These are phyloP conservation scores for Aschersonia sp. DNA, from an alignment of 2,329 filamentous ascomycete species.

Conservation along the genomic window DNA sequence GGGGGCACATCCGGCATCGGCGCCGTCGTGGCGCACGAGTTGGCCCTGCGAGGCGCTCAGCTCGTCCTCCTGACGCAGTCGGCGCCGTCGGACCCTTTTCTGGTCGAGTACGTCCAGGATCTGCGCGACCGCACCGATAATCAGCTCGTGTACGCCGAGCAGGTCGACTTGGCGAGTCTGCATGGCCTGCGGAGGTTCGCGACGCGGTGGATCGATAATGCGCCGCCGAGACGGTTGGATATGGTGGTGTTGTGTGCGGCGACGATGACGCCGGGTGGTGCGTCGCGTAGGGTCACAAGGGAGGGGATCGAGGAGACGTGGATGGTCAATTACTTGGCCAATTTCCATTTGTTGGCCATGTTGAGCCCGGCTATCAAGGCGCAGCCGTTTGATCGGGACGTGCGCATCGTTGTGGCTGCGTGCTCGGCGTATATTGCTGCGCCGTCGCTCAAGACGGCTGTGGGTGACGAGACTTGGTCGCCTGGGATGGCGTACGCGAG, in stretches of 20 bases:
- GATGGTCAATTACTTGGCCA: conserved; percentile 90
- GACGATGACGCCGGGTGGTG: conserved; percentile 56
- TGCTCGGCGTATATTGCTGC: conserved; percentile 81
- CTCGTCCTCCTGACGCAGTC: conserved; percentile 79
- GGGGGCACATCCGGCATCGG: conserved; percentile 92
- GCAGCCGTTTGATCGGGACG: conserved; percentile 87
- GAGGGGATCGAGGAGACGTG: conserved; percentile 83
- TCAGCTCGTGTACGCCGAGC: conserved; percentile 84
- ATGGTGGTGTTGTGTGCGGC: conserved; percentile 83
- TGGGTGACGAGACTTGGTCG: conserved; percentile 36
- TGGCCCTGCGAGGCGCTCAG: conserved; percentile 77
- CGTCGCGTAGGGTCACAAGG: conserved; percentile 43
- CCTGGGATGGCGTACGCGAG: conserved; percentile 45
- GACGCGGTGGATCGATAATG: conserved; percentile 96
- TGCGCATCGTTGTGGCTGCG: conserved; percentile 72
- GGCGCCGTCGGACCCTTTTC: conserved; percentile 68
- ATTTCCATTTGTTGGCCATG: conserved; percentile 88
- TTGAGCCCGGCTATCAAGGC: conserved; percentile 79
- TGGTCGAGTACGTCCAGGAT: conserved; percentile 87
- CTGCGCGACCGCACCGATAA: conserved; percentile 65
- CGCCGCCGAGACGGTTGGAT: conserved; percentile 75
- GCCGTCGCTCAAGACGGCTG: conserved; percentile 44
- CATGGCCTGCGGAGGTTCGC: conserved; percentile 86
- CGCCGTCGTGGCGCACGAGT: conserved; percentile 55
- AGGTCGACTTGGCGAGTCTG: conserved; percentile 80